Evolutionary conservation across 371 early-diverging fungal species (phyloP), one percentile per base, ranked within the genome.

Genomic region (Apophysomyces variabilis): DNA sequence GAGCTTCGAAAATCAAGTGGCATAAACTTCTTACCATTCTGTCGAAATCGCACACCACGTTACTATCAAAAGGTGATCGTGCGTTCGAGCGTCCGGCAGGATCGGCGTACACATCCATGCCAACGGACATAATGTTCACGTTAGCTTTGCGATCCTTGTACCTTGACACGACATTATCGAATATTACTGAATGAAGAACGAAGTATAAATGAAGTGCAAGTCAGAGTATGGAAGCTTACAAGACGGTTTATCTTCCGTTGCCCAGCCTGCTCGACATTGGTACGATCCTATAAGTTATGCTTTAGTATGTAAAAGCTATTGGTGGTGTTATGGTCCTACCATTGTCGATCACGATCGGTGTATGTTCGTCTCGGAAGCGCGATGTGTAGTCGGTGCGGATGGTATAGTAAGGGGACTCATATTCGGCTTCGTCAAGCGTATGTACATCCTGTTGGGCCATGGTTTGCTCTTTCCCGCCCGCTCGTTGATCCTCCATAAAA

Each of bases 191-290:
- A 64, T 43, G 56, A 38, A 32, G 1, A 46, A 16, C 44, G 6
- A 58, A 3, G 32, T 26, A 26, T 26, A 26, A 26, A 26, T 26
- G 32, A 26, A 26, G 3, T 26, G 32, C 3, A 26, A 2, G 1
- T 26, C 32, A 26, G 32, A 26, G 32, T 26, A 26, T 0, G 32
- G 32, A 26, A 76, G 13, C 82, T 63, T 85, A 92, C 92, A 65
- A 60, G 85, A 67, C 7, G 92, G 92, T 9, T 65, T 64, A 2
- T 69, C 65, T 61, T 92, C 92, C 1, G 78, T 78, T 8, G 92
- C 89, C 94, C 94, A 95, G 16, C 95, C 95, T 35, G 92, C 94
- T 65, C 92, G 82, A 65, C 92, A 91, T 63, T 86, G 86, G 61
- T 85, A 84, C 14, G 93, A 92, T 32, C 96, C 93, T 86, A 85